A percentile compares a stretch with the other conserved stretches of the same genome.
Evolutionary conservation across 2,329 filamentous ascomycete species (phyloP).

Genomic region (Claviceps humidiphila): DNA sequence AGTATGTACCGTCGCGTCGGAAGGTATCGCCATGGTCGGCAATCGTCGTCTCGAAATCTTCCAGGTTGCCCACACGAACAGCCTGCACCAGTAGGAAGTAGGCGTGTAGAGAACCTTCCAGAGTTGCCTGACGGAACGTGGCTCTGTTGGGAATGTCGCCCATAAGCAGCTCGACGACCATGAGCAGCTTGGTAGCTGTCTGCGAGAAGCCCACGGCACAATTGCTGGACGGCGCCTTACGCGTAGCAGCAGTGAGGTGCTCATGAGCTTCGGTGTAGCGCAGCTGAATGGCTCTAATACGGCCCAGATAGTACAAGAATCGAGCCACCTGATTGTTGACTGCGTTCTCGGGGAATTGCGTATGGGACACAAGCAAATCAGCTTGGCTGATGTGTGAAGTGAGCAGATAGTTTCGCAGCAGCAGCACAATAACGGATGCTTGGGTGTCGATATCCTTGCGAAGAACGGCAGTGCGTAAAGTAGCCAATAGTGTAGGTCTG

Average conservation of each 20-base stretch:
- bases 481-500: slow-evolving; percentile 72
- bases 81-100: slow-evolving; percentile 92
- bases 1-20: slow-evolving; percentile 89
- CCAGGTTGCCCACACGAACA: slow-evolving; percentile 89
- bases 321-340: slow-evolving; percentile 97
- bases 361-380: slow-evolving; percentile 89
- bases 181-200: slow-evolving; percentile 87
- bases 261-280: slow-evolving; percentile 95
- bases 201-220: slow-evolving; percentile 92
- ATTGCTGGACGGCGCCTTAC: slow-evolving; percentile 82
- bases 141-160: slow-evolving; percentile 94
- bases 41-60: slow-evolving; percentile 82
- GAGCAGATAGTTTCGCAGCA: slow-evolving; percentile 89
- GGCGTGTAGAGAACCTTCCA: slow-evolving; percentile 79
- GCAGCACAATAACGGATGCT: slow-evolving; percentile 83
- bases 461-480: slow-evolving; percentile 86
- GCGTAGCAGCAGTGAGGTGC: slow-evolving; percentile 81
- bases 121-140: slow-evolving; percentile 76
- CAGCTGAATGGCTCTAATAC: slow-evolving; percentile 90
- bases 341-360: slow-evolving; percentile 83
- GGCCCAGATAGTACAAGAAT: slow-evolving; percentile 93
- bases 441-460: slow-evolving; percentile 97
- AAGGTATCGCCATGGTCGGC: slow-evolving; percentile 71
- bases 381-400: slow-evolving; percentile 96
- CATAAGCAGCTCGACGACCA: slow-evolving; percentile 95